Percentiles rank a stretch among this genome's conserved stretches.
Evolutionary conservation across 2,329 filamentous ascomycete genomes (phyloP).

Genomic region (Aspergillus sp.): DNA sequence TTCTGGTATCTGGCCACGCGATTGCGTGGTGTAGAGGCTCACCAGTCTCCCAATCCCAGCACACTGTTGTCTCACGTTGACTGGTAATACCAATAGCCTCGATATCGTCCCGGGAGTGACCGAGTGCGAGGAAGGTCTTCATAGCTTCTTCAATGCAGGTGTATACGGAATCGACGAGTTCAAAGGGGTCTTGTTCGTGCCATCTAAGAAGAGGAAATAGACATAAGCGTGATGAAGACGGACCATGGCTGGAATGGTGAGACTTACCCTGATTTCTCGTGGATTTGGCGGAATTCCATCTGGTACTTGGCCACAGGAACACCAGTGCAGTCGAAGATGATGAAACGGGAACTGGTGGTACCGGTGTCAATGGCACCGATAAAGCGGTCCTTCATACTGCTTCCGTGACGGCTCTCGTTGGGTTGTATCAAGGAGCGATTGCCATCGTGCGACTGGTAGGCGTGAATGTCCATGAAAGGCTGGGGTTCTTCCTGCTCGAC

Average conservation of each 20-base stretch:
- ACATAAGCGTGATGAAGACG: background rate
- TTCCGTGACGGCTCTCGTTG: constrained; percentile 32
- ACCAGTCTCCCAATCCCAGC: constrained; percentile 81
- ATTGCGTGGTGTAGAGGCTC: constrained; percentile 81
- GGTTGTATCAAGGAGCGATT: constrained; percentile 40
- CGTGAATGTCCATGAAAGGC: constrained; percentile 27
- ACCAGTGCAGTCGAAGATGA: constrained; percentile 82
- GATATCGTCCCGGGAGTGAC: constrained; percentile 68
- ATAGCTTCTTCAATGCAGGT: constrained; percentile 77
- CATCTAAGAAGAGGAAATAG: constrained; percentile 56
- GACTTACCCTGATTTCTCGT: constrained; percentile 79
- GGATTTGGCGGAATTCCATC: constrained; percentile 81
- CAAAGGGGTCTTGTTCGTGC: constrained; percentile 85
- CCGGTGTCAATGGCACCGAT: constrained; percentile 90
- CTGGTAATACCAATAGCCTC: constrained; percentile 82
- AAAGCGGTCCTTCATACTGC: constrained; percentile 53
- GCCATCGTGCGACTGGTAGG: constrained; percentile 36
- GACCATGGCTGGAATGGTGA: background rate
- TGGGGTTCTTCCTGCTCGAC: constrained; percentile 23
- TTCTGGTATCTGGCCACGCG: constrained; percentile 87
- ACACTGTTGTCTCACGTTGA: constrained; percentile 83
- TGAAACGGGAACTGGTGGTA: constrained; percentile 84
- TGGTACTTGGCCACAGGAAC: constrained; percentile 81
- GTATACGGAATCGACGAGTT: constrained; percentile 73
- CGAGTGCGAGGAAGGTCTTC: constrained; percentile 68